These are phyloP conservation scores for Phytophthora ohioensis DNA, from an alignment of 352 stramenopile genomes.

Conservation along the genomic window DNA sequence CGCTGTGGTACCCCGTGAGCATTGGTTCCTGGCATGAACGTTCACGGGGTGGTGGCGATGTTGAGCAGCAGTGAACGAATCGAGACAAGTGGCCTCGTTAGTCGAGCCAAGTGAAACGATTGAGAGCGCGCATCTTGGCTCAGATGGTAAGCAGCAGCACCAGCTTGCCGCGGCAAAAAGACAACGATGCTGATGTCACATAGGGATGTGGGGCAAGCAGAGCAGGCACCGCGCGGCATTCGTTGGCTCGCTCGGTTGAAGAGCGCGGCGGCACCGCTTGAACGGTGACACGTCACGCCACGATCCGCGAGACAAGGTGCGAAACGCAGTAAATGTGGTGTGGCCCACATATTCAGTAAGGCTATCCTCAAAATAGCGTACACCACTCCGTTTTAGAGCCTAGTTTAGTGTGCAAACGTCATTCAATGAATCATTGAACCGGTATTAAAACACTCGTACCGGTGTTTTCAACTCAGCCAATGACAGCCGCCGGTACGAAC, in stretches of 20 bases:
- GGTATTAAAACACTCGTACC: not conserved
- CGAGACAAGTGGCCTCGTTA: slow-evolving; percentile 7
- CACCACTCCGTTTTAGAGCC: not conserved
- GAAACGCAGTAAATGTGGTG: not conserved
- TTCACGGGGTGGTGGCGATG: not conserved
- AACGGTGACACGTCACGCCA: slow-evolving; percentile 21
- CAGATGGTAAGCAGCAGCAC: not conserved
- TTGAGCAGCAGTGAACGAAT: slow-evolving; percentile 11
- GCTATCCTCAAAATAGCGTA: not conserved
- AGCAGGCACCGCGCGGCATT: not conserved
- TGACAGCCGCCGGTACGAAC: not conserved
- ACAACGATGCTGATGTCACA: slow-evolving; percentile 3
- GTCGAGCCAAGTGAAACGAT: slow-evolving; percentile 14
- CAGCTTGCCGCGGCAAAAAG: not conserved
- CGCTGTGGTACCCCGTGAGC: slow-evolving; percentile 7
- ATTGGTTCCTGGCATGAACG: not conserved
- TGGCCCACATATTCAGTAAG: too few species aligned
- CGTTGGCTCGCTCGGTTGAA: slow-evolving; percentile 19
- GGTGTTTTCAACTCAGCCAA: not conserved
- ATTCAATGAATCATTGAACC: not conserved
- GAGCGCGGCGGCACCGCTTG: slow-evolving; percentile 11
- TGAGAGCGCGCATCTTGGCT: slow-evolving; percentile 5
- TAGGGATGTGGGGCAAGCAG: not conserved
- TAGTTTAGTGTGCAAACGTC: not conserved
- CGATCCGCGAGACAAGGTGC: slow-evolving; percentile 3